Evolutionary conservation across 2,329 filamentous ascomycete species (phyloP), one percentile per base, ranked within the genome.

Genomic region (Xylaria arbuscula): DNA sequence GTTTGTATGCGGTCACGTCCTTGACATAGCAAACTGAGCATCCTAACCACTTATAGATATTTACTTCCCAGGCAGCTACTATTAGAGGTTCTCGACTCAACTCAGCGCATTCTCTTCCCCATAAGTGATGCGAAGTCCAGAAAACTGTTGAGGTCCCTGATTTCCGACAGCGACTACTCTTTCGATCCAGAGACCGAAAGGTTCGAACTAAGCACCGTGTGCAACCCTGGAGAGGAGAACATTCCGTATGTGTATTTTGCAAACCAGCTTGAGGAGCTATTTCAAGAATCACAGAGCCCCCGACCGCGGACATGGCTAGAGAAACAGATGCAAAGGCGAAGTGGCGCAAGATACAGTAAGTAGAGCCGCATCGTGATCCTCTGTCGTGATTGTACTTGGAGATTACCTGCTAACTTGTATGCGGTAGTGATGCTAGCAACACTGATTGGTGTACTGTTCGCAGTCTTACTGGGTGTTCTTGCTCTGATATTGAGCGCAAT

Each of bases 371-470:
- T 10, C 9, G 9, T 42, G 13, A 45, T 28, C 28, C 28, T 28
- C 28, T 3, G 19, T n/a, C 7, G 19, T 22, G 17, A 15, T 19
- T 42, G 11, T 15, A 15, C 36, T 48, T 36, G 17, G 13, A 19
- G 24, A 34, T 22, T 15, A 45, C 7, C 8, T 53, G 36, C 59
- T 62, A 34, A 63, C 28, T n/a, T 56, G 17, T 24, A 7, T 40
- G 13, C 32, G 9, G 8, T 40, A 64, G 62, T 78, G 67, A 73
- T 79, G 64, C 74, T 78, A 70, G 77, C 77, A 3, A 79, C 76
- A 0, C 63, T 78, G 56, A 67, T 74, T 45, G 76, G 77, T 0
- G 75, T 79, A 0, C 59, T 75, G 15, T 72, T 80, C 34, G 76
- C 76, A 0, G 70, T 80, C 0, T 24, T 76, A 7, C 66, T 79